Evolutionary conservation across 2,329 filamentous ascomycete genomes (phyloP).

Genomic region (Fusarium proliferatum): DNA sequence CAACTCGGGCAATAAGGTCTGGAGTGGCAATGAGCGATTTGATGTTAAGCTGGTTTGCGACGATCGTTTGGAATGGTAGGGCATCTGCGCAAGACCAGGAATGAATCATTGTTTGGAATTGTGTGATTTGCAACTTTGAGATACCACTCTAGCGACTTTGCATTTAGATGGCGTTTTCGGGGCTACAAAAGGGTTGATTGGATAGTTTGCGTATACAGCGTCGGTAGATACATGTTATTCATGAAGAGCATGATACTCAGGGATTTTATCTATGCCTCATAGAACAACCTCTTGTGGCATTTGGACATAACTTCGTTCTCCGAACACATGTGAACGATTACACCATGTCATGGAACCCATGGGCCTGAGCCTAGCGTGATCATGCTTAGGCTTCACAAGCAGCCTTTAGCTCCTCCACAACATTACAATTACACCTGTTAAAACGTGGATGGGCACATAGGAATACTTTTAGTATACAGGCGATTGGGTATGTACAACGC

Average conservation of each 20-base stretch:
- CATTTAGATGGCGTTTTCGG: slow-evolving; percentile 22
- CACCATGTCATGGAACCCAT: slow-evolving; percentile 19
- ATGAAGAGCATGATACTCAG: not conserved
- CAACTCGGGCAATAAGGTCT: slow-evolving; percentile 65
- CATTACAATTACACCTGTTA: not conserved
- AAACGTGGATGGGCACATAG: not conserved
- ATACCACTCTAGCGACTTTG: slow-evolving; percentile 38
- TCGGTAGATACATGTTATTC: not conserved
- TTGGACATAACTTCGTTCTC: not conserved
- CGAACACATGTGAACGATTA: slow-evolving; percentile 2
- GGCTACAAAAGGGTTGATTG: slow-evolving; percentile 1
- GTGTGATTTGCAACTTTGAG: slow-evolving; percentile 29
- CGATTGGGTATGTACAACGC: not conserved
- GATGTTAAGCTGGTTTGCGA: slow-evolving; percentile 69
- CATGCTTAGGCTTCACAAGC: slow-evolving; percentile 5
- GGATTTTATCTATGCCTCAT: not conserved
- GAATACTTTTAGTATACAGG: not conserved
- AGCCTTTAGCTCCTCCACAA: not conserved
- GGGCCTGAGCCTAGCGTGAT: slow-evolving; percentile 5
- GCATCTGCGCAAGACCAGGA: not conserved
- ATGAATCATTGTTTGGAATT: not conserved
- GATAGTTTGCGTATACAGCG: slow-evolving; percentile 1
- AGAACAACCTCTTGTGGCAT: slow-evolving; percentile 1
- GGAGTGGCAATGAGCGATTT: slow-evolving; percentile 66
- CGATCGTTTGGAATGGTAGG: slow-evolving; percentile 66